Evolutionary conservation across 306 rosid species (phyloP).

Genomic region (Castanospermum australe): DNA sequence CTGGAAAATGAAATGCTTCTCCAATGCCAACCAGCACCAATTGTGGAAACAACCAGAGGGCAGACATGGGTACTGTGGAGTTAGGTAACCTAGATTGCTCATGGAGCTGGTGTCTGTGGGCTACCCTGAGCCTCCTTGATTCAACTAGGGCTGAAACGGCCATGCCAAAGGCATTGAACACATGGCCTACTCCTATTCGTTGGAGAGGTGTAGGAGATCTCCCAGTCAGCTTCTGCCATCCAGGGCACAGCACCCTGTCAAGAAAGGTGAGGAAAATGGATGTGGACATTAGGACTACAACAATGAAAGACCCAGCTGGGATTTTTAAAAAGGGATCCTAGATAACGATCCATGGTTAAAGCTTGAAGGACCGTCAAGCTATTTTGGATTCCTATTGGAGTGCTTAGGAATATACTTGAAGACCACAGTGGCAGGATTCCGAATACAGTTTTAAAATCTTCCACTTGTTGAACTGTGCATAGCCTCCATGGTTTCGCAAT

Average conservation of each 20-base stretch:
- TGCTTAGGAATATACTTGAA: constrained; percentile 42
- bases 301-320: constrained; percentile 45
- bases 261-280: constrained; percentile 41
- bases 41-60: constrained; percentile 64
- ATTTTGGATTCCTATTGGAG: constrained; percentile 43
- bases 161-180: constrained; percentile 40
- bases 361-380: constrained; percentile 64
- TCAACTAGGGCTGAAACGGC: constrained; percentile 58
- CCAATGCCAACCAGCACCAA: constrained; percentile 56
- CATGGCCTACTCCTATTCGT: constrained; percentile 57
- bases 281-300: constrained; percentile 37
- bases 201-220: constrained; percentile 41
- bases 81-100: neutral
- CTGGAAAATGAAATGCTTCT: constrained; percentile 73
- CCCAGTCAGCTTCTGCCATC: constrained; percentile 39
- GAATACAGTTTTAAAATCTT: constrained; percentile 47
- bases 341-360: constrained; percentile 53
- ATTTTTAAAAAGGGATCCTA: constrained; percentile 52
- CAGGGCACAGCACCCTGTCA: constrained; percentile 50
- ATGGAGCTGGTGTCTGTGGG: neutral
- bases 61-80: constrained; percentile 28
- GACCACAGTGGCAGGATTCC: constrained; percentile 57
- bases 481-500: constrained; percentile 54
- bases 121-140: constrained; percentile 54
- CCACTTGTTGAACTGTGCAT: constrained; percentile 58